These are phyloP conservation scores for Auriscalpium microsporum DNA, from an alignment of 768 basidiomycete genomes.

Conservation along the genomic window DNA sequence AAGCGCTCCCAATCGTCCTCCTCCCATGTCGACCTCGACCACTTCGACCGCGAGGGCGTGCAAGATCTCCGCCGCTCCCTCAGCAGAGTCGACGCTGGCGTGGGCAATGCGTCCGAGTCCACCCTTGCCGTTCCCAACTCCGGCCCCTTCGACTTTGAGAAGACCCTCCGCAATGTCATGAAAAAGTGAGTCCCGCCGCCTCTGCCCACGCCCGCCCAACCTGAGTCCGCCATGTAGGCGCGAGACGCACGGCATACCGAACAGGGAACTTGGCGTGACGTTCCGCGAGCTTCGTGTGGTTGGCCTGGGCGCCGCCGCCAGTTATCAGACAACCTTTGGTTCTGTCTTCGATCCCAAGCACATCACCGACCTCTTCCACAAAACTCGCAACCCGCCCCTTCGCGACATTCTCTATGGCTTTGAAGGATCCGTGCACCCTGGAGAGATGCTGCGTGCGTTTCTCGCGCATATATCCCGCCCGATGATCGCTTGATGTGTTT, in stretches of 20 bases:
- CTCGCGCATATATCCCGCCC: slow-evolving; percentile 22
- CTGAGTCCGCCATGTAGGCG: slow-evolving; percentile 24
- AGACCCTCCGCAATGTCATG: slow-evolving; percentile 17
- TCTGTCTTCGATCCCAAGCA: slow-evolving; percentile 49
- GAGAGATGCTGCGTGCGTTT: slow-evolving; percentile 54
- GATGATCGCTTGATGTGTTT: background rate
- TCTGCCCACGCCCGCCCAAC: background rate
- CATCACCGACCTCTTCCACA: slow-evolving; percentile 34
- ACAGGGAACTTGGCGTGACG: slow-evolving; percentile 50
- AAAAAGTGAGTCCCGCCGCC: slow-evolving; percentile 13
- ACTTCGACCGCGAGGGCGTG: slow-evolving; percentile 48
- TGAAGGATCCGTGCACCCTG: slow-evolving; percentile 48
- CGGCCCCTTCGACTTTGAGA: slow-evolving; percentile 24
- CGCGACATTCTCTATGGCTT: slow-evolving; percentile 47
- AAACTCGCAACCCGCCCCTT: slow-evolving; percentile 49
- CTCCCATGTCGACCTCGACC: slow-evolving; percentile 34
- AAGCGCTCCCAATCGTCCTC: slow-evolving; percentile 3
- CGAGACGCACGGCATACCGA: slow-evolving; percentile 39
- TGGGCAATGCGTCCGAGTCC: slow-evolving; percentile 10
- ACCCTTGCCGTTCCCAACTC: slow-evolving; percentile 14
- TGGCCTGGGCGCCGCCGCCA: slow-evolving; percentile 48
- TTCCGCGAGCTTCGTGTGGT: slow-evolving; percentile 53
- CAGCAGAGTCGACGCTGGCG: slow-evolving; percentile 19
- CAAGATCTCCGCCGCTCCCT: slow-evolving; percentile 29
- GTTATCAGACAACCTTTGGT: slow-evolving; percentile 52